Percentiles rank a stretch among this genome's conserved stretches.
These are phyloP conservation scores for Debaryomyces nepalensis DNA, from an alignment of 1,139 yeast species.

Conservation along the genomic window DNA sequence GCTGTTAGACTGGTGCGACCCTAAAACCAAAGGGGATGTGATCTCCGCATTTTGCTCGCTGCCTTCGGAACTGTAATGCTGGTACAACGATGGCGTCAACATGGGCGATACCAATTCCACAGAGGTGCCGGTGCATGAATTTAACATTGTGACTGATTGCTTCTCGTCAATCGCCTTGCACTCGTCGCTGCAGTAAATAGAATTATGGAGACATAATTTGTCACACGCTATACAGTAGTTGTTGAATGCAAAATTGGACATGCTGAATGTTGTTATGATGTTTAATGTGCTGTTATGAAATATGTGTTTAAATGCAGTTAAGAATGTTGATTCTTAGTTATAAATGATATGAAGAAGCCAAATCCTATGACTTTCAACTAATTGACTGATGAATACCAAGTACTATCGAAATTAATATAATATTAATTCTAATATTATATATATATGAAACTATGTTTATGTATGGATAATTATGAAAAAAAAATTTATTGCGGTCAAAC, in stretches of 20 bases:
- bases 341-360: no score
- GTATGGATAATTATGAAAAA: neutral
- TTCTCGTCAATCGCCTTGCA: constrained; percentile 55
- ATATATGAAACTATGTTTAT: neutral
- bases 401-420: no score
- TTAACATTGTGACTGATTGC: constrained; percentile 18
- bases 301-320: no score
- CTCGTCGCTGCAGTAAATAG: constrained; percentile 63
- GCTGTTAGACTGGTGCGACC: constrained; percentile 16
- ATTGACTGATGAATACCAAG: constrained; percentile 4
- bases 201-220: constrained; percentile 54
- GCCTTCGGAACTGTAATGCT: constrained; percentile 26
- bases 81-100: constrained; percentile 40
- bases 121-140: constrained; percentile 13
- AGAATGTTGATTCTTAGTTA: neutral
- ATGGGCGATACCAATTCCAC: constrained; percentile 39
- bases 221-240: constrained; percentile 72
- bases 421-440: neutral
- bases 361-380: no score
- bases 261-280: neutral
- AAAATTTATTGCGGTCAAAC: constrained; percentile 8
- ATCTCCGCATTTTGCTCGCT: constrained; percentile 21
- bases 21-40: constrained; percentile 27
- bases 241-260: constrained; percentile 54
- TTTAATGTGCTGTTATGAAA: no score